Percentiles rank a stretch among this genome's conserved stretches.
These are phyloP conservation scores for Aspergillus bridgeri DNA, from an alignment of 495 filamentous ascomycete species.

Conservation along the genomic window DNA sequence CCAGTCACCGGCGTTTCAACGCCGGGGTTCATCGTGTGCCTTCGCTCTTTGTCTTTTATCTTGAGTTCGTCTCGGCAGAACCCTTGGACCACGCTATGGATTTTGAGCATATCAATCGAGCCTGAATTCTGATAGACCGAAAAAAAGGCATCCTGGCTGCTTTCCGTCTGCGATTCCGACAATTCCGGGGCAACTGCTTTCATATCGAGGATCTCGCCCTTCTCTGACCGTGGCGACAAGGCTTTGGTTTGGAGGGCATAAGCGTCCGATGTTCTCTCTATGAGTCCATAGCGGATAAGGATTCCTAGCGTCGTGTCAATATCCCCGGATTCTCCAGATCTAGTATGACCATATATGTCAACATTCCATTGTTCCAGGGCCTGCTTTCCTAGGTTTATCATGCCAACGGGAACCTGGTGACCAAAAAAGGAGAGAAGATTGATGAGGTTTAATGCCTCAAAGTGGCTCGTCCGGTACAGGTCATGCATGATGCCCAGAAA, in stretches of 20 bases:
- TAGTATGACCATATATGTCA: slow-evolving; percentile 40
- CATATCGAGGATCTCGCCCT: slow-evolving; percentile 17
- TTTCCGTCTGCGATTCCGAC: slow-evolving; percentile 41
- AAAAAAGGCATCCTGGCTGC: slow-evolving; percentile 45
- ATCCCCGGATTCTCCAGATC: slow-evolving; percentile 54
- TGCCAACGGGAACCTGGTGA: slow-evolving; percentile 70
- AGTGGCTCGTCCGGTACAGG: slow-evolving; percentile 54
- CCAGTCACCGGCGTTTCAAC: slow-evolving; percentile 18
- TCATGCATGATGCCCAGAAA: slow-evolving; percentile 71
- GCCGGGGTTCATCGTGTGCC: slow-evolving; percentile 17
- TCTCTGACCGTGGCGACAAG: slow-evolving; percentile 21
- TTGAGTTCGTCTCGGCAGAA: slow-evolving; percentile 70
- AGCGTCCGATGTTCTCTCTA: slow-evolving; percentile 51
- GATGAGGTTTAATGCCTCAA: slow-evolving; percentile 67
- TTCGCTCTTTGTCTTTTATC: slow-evolving; percentile 46
- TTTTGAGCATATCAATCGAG: slow-evolving; percentile 63
- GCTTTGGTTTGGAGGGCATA: slow-evolving; percentile 41
- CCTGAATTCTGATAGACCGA: slow-evolving; percentile 43
- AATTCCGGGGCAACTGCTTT: slow-evolving; percentile 27
- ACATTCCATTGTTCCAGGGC: slow-evolving; percentile 53
- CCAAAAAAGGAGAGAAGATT: slow-evolving; percentile 72
- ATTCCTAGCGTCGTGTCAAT: slow-evolving; percentile 65
- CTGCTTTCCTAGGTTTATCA: slow-evolving; percentile 62
- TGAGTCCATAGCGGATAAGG: slow-evolving; percentile 66
- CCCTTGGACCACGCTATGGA: slow-evolving; percentile 76